Conservation (phyloP, 129 eudicot species). For the Logfia minima region DNA sequence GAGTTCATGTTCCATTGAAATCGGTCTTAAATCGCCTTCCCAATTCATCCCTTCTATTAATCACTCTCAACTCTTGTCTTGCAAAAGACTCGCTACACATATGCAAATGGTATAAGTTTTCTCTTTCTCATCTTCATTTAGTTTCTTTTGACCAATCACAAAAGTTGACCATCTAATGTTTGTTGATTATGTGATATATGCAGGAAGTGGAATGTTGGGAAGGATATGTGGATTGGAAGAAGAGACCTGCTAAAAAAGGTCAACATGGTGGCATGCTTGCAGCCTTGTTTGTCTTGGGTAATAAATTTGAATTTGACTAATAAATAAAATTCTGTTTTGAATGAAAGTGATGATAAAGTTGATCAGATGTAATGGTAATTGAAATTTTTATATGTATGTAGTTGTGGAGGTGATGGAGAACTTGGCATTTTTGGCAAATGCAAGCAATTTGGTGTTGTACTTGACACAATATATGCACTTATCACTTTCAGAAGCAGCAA, state of each 20-base stretch:
- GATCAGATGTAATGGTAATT: neutral
- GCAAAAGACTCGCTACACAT: neutral
- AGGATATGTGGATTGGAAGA: slow-evolving; percentile 88
- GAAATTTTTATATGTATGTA: neutral
- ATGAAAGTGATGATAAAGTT: no score
- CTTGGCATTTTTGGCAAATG: slow-evolving; percentile 80
- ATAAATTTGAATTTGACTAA: slow-evolving; percentile 8
- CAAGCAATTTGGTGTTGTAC: slow-evolving; percentile 87
- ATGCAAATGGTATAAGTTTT: neutral
- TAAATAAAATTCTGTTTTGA: no score
- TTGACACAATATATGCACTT: slow-evolving; percentile 70
- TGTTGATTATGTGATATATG: neutral
- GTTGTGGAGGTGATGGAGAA: slow-evolving; percentile 92
- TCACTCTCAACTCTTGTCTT: neutral
- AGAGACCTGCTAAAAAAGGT: slow-evolving; percentile 60
- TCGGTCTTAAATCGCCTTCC: neutral
- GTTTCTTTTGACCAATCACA: neutral
- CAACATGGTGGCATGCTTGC: slow-evolving; percentile 88
- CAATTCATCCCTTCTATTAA: neutral
- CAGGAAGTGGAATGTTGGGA: slow-evolving; percentile 83
- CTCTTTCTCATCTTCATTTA: neutral
- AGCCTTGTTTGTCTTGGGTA: slow-evolving; percentile 86
- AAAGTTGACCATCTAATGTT: neutral
- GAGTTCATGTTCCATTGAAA: neutral
- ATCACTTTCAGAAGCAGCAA: slow-evolving; percentile 61